Evolutionary conservation across 2,329 filamentous ascomycete genomes (phyloP), one percentile per base, ranked within the genome.

Genomic region (Parascedosporium putredinis): DNA sequence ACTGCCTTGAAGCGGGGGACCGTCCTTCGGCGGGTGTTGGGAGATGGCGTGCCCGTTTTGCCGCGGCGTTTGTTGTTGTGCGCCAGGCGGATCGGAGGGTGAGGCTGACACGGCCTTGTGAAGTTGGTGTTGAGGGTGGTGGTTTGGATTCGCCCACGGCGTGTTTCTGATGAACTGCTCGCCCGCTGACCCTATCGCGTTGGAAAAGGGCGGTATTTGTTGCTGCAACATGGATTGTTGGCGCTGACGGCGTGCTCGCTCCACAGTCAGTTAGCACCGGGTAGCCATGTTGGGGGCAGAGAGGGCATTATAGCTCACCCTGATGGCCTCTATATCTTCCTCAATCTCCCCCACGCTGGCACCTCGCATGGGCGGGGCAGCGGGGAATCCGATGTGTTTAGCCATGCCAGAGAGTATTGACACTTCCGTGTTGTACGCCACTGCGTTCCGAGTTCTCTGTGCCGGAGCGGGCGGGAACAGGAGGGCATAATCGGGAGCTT

Each of bases 371-470:
- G 86, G 76, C 18, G 93, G 93, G n/a, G 90, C 93, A 27, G 91
- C 90, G 31, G 93, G 93, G 67, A 98, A 98, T 22, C 93, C 93
- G 60, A 95, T 83, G 63, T 96, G 90, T 67, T 96, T 97, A 31
- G 91, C 90, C 47, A 97, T 76, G 33, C 91, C 91, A 5, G 90
- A 84, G 51, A 98, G 71, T 24, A 96, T 81, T 0, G 90, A 95
- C 4, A 98, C 90, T 64, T 98, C 93, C 56, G 85, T 86, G 64
- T 95, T 97, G 70, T 97, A 97, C 44, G 90, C 86, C 46, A 89
- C 78, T 57, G 95, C 90, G 54, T 96, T 86, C 54, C 81, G 76
- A 53, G 95, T 78, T 59, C 91, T 87, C 59, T 90, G 84, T 24
- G 83, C 78, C 53, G 83, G 80, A 55, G 84, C 83, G 47, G 83